A percentile compares a stretch with the other conserved stretches of the same genome.
Conservation (phyloP, 23 red algal species). For the Agarophyton chilense region DNA sequence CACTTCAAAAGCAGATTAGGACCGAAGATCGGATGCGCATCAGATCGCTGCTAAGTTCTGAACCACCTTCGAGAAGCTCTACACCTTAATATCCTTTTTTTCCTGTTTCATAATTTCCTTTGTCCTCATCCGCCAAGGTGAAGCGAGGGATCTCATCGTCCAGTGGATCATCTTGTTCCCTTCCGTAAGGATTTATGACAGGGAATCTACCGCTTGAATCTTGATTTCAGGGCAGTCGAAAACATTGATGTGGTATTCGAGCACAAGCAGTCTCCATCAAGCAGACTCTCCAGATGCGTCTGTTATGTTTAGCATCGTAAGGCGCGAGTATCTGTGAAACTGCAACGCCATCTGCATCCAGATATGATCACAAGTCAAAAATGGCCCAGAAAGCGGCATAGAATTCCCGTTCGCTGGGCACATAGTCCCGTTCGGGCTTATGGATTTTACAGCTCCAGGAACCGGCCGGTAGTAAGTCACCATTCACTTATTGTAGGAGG, state of each 20-base stretch:
- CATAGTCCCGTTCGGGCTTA: constrained; percentile 22
- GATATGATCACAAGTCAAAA: constrained; percentile 20
- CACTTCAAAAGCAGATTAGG: too few relatives aligned
- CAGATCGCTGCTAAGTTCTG: too few relatives aligned
- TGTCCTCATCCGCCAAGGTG: too few relatives aligned
- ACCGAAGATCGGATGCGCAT: too few relatives aligned
- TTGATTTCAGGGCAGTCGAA: background rate
- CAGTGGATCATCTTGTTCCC: too few relatives aligned
- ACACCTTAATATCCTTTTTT: too few relatives aligned
- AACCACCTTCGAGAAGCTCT: too few relatives aligned
- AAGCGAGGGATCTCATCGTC: too few relatives aligned
- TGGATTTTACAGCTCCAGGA: background rate
- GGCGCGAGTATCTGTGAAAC: constrained; percentile 14
- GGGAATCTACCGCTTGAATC: background rate
- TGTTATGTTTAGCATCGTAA: constrained; percentile 10
- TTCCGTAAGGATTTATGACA: constrained; percentile 20
- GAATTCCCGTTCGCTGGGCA: constrained; percentile 27
- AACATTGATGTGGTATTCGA: constrained; percentile 41
- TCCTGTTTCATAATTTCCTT: too few relatives aligned
- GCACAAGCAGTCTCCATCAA: constrained; percentile 9
- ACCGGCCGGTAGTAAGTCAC: background rate
- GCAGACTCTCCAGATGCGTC: background rate
- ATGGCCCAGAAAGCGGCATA: constrained; percentile 31
- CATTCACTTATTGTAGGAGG: background rate
- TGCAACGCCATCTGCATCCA: background rate